Evolutionary conservation across 2,329 filamentous ascomycete species (phyloP), one percentile per base, ranked within the genome.

Genomic region (Ophiocordyceps camponoti-rufipedis): DNA sequence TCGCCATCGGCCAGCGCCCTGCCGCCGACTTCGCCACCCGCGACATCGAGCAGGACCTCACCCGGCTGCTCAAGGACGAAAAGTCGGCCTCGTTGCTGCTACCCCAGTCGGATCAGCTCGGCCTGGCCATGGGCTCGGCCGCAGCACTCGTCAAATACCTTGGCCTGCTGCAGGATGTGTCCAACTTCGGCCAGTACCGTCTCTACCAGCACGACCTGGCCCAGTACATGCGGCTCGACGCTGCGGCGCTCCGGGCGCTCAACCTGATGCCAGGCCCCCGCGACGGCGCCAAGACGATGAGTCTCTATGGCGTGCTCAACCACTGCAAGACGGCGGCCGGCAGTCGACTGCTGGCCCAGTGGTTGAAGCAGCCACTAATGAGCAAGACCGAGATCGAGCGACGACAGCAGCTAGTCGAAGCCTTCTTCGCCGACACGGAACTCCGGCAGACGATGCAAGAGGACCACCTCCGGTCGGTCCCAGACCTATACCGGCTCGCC

Each of bases 311-410:
- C 0, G 68, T 98, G 16, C 70, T 98, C 40, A 96, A 98, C 55
- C 88, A 96, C 62, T 98, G 91, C 78, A 96, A 94, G 62, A 98
- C 91, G 1, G 85, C 91, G 0, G 80, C 94, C 1, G 91, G 91
- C 13, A 94, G 88, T 55, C 75, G 93, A 43, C 62, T 98, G 47
- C 69, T 98, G 29, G 82, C 89, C 1, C 93, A 98, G 58, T 98
- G 91, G 91, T 69, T 98, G 45, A 98, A 98, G 64, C 91, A 98
- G 61, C 91, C 91, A 0, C 66, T 98, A 38, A 98, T 98, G 91
- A 85, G 75, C 64, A 78, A 85, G 50, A 70, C 73, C 2, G 88
- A 94, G 47, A 96, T 98, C 45, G 82, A 94, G 62, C 83, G 82
- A 59, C 77, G 91, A 14, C 91, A 96, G 55, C 85, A 94, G 60